Evolutionary conservation across 768 basidiomycete genomes (phyloP).

Genomic region (Boletus edulis): DNA sequence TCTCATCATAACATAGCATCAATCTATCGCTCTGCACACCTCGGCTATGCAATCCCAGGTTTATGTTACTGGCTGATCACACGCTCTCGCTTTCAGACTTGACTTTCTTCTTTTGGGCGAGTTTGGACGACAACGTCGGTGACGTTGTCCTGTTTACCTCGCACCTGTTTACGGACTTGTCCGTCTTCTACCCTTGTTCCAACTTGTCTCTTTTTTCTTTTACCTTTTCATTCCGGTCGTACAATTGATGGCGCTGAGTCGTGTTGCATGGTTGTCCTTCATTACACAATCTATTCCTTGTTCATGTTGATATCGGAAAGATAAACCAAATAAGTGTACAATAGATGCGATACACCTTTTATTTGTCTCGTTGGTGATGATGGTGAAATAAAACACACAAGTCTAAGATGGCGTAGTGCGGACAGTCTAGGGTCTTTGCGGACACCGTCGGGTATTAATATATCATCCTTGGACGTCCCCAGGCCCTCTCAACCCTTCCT

Average conservation of each 20-base stretch:
- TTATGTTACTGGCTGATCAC: neutral
- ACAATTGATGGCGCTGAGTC: neutral
- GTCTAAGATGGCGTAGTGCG: no score
- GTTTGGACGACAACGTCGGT: neutral
- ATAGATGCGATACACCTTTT: neutral
- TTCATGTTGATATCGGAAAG: neutral
- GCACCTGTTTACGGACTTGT: neutral
- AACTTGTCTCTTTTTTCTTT: neutral
- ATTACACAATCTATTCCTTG: neutral
- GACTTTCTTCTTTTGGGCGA: neutral
- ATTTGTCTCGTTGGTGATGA: no score
- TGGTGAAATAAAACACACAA: no score
- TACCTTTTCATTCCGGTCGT: neutral
- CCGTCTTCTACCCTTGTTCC: neutral
- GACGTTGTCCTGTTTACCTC: neutral
- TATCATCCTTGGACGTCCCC: slow-evolving; percentile 7
- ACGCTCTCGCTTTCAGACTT: neutral
- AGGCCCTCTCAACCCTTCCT: slow-evolving; percentile 31
- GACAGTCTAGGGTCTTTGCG: no score
- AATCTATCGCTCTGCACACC: slow-evolving; percentile 17
- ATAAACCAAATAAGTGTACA: neutral
- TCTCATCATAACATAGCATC: slow-evolving; percentile 28
- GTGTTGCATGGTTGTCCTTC: neutral
- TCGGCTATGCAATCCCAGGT: neutral
- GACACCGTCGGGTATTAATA: no score